Evolutionary conservation across 305 asterid genomes (phyloP).

Genomic region (Euphrasia arctica): DNA sequence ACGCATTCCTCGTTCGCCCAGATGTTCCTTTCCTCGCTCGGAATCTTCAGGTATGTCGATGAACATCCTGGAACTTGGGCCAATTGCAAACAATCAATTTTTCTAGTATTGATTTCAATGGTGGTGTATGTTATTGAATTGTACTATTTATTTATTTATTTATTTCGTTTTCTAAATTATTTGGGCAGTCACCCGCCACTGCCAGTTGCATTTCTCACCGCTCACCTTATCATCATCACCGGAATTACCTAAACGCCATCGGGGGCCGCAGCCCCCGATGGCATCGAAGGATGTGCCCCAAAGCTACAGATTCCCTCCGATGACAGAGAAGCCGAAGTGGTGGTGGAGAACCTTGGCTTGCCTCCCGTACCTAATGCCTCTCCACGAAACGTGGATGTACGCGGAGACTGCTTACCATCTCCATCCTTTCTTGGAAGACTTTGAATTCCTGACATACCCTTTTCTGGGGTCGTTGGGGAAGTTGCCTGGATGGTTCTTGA

Average conservation of each 20-base stretch:
- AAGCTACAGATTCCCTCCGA: slow-evolving; percentile 58
- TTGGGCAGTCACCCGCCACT: slow-evolving; percentile 26
- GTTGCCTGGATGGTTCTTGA: slow-evolving; percentile 75
- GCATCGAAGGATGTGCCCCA: slow-evolving; percentile 53
- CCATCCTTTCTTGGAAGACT: slow-evolving; percentile 62
- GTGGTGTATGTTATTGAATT: not conserved
- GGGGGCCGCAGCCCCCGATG: slow-evolving; percentile 26
- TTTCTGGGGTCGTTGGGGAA: slow-evolving; percentile 60
- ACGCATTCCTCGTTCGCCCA: slow-evolving; percentile 3
- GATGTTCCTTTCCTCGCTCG: slow-evolving; percentile 15
- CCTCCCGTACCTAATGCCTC: slow-evolving; percentile 80
- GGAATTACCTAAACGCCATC: slow-evolving; percentile 21
- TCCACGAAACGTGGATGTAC: slow-evolving; percentile 87
- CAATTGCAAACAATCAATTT: too few species aligned
- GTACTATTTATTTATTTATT: not conserved
- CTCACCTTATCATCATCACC: slow-evolving; percentile 10
- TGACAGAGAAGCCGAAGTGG: slow-evolving; percentile 77
- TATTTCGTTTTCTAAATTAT: not conserved
- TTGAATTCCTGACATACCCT: slow-evolving; percentile 63
- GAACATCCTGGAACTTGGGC: too few species aligned
- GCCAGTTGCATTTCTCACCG: slow-evolving; percentile 21
- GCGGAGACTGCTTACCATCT: slow-evolving; percentile 77
- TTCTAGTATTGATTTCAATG: not conserved
- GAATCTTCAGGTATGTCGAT: slow-evolving; percentile 25
- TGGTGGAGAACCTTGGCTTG: slow-evolving; percentile 92